These are phyloP conservation scores for Luffa acutangula DNA, from an alignment of 306 rosid species.

Conservation along the genomic window DNA sequence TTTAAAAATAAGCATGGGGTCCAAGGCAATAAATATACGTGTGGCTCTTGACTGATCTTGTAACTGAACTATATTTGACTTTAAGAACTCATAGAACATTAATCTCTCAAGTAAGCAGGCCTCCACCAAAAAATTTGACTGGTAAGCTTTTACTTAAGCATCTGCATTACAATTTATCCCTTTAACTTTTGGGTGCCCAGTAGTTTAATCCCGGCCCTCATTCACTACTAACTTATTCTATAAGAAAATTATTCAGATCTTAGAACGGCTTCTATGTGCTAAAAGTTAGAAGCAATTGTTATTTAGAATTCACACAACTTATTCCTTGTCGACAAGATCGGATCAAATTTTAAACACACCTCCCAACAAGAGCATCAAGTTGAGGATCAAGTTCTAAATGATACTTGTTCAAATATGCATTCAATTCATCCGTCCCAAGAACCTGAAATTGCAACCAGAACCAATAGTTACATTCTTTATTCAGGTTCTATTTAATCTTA, in stretches of 20 bases:
- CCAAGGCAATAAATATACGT: not conserved
- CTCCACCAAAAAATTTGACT: not conserved
- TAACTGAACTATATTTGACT: not conserved
- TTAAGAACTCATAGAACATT: not conserved
- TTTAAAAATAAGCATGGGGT: not conserved
- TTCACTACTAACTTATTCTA: not conserved
- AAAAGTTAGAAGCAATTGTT: not conserved
- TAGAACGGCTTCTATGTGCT: not conserved
- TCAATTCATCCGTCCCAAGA: conserved; percentile 38
- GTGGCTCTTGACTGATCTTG: not conserved
- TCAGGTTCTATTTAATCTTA: not conserved
- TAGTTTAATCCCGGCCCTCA: not conserved
- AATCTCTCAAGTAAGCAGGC: not conserved
- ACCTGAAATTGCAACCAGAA: conserved; percentile 19
- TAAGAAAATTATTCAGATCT: not conserved
- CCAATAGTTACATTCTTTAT: not conserved
- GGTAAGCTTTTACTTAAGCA: not conserved
- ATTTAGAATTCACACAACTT: not conserved
- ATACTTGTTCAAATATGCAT: conserved; percentile 35
- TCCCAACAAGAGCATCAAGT: conserved; percentile 40
- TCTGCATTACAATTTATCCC: not conserved
- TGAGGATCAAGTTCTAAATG: conserved; percentile 37
- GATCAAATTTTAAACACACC: conserved; percentile 9
- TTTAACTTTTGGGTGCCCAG: conserved; percentile 5
- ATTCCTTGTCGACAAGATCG: not conserved